Conservation (phyloP, 1,284 basidiomycete genomes). For the Anthracocystis walkeri region DNA sequence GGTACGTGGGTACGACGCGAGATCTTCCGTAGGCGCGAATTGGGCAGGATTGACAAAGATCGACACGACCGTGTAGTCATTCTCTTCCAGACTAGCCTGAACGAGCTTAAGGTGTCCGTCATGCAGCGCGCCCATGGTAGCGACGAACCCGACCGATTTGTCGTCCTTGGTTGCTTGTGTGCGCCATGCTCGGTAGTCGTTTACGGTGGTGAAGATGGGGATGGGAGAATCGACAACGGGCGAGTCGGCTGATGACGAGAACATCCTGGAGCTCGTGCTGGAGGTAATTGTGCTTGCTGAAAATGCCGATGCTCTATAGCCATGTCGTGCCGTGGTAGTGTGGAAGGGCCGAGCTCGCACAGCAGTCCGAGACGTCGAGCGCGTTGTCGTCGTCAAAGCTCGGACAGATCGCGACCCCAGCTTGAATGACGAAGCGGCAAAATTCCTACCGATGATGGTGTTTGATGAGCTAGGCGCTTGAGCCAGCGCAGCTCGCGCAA, state of each 20-base stretch:
- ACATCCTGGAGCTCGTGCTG: constrained; percentile 1
- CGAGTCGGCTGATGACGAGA: constrained; percentile 30
- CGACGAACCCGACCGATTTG: constrained; percentile 82
- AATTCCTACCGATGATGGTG: neutral
- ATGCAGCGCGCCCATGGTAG: constrained; percentile 97
- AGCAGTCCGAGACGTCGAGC: neutral
- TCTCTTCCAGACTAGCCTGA: constrained; percentile 78
- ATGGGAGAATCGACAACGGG: constrained; percentile 73
- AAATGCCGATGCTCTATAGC: constrained; percentile 5
- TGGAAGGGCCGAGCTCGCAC: constrained; percentile 11
- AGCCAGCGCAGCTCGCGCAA: neutral
- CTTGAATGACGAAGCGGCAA: neutral
- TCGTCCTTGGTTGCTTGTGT: constrained; percentile 72
- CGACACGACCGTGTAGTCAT: constrained; percentile 89
- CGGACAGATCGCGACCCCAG: neutral
- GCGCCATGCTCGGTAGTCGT: constrained; percentile 82
- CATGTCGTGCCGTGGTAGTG: neutral
- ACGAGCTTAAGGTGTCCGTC: constrained; percentile 88
- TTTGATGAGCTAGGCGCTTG: constrained; percentile 10
- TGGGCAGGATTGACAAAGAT: constrained; percentile 98
- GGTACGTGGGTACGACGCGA: constrained; percentile 89
- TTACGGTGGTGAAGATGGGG: constrained; percentile 80
- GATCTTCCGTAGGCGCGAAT: constrained; percentile 95
- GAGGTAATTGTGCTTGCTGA: neutral
- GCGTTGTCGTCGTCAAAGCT: neutral